Conservation (phyloP, 495 filamentous ascomycete genomes). For the Chaetomidium leptoderma region DNA sequence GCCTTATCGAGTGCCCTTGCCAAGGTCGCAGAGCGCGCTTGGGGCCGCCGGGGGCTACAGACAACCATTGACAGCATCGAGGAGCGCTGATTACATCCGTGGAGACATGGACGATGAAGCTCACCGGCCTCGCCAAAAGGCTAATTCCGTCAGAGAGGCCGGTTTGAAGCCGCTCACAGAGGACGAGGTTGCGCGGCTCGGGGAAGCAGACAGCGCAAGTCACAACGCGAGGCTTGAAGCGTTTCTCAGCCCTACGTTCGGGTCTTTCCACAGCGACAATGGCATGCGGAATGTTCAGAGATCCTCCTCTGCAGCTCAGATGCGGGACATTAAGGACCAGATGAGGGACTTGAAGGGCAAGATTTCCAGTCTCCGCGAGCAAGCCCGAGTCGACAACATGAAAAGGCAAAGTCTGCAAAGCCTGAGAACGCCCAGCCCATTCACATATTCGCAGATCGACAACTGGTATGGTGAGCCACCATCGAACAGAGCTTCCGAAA, state of each 20-base stretch:
- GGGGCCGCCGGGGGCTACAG: slow-evolving; percentile 48
- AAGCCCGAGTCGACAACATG: slow-evolving; percentile 75
- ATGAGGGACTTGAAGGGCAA: slow-evolving; percentile 92
- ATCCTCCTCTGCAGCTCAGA: slow-evolving; percentile 61
- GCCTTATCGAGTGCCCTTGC: slow-evolving; percentile 33
- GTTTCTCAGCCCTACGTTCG: slow-evolving; percentile 41
- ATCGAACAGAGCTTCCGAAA: slow-evolving; percentile 25
- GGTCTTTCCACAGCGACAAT: slow-evolving; percentile 29
- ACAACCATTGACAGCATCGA: slow-evolving; percentile 37
- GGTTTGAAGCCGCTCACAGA: slow-evolving; percentile 39
- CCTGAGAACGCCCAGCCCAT: slow-evolving; percentile 77
- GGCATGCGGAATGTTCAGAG: slow-evolving; percentile 36
- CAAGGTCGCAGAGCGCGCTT: slow-evolving; percentile 47
- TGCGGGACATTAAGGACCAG: slow-evolving; percentile 81
- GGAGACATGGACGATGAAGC: slow-evolving; percentile 22
- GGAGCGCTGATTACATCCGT: slow-evolving; percentile 37
- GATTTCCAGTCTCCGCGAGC: slow-evolving; percentile 77
- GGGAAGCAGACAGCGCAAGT: slow-evolving; percentile 21
- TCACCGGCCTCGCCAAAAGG: slow-evolving; percentile 20
- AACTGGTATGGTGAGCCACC: slow-evolving; percentile 62
- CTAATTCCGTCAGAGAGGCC: slow-evolving; percentile 23
- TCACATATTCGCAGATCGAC: slow-evolving; percentile 65
- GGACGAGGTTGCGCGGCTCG: slow-evolving; percentile 34
- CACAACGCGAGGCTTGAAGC: slow-evolving; percentile 31
- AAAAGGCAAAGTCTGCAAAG: slow-evolving; percentile 80